phyloP scores from a whole-genome alignment of 371 early-diverging fungal genomes.

The Rhizopus delemar region DNA sequence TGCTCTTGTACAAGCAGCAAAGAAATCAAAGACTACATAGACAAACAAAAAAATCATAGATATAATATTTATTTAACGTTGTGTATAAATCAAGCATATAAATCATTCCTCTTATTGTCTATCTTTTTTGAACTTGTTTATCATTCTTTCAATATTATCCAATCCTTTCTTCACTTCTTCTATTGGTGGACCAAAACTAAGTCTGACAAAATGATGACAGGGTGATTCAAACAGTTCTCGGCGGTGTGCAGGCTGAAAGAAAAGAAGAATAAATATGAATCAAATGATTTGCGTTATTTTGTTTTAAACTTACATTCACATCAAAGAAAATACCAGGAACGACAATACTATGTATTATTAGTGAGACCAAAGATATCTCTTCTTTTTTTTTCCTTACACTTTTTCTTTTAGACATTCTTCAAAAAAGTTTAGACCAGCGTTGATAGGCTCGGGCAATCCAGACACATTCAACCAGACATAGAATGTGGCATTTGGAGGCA shows the following conservation, averaged over 20 bases:
- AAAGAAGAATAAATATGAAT: not conserved
- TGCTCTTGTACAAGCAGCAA: conserved; percentile 40
- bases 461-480: conserved; percentile 55
- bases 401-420: conserved; percentile 55
- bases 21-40: conserved; percentile 21
- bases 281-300: not conserved
- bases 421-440: conserved; percentile 52
- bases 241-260: conserved; percentile 45
- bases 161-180: conserved; percentile 48
- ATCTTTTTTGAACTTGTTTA: conserved; percentile 11
- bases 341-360: conserved; percentile 26
- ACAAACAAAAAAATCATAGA: not conserved
- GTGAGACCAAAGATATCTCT: not conserved
- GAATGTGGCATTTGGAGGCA: conserved; percentile 52
- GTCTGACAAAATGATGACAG: conserved; percentile 54
- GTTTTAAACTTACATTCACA: conserved; percentile 41
- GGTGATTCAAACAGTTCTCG: conserved; percentile 57
- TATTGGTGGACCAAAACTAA: conserved; percentile 55
- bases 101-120: no score
- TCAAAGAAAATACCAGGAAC: conserved; percentile 61
- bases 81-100: no score
- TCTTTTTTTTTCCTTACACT: conserved; percentile 34
- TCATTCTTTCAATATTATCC: conserved; percentile 23
- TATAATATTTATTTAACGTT: not conserved
- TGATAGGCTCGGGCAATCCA: conserved; percentile 47